A percentile compares a stretch with the other conserved stretches of the same genome.
Evolutionary conservation across 768 basidiomycete species (phyloP).

Genomic region (Baorangia bicolor): DNA sequence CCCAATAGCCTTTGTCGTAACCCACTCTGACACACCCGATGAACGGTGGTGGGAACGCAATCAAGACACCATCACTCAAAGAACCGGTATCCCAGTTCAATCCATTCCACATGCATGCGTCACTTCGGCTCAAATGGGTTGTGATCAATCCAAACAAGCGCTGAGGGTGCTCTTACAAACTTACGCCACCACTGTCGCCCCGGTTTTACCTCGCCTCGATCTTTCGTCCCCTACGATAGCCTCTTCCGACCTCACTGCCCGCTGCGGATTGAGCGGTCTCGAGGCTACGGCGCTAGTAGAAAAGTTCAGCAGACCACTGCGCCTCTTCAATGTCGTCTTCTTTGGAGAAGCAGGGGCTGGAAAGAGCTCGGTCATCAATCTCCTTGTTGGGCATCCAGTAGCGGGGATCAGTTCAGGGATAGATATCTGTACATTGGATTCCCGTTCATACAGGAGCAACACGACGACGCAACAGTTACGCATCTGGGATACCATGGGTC

Average conservation of each 20-base stretch:
- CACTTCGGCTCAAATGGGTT: not conserved
- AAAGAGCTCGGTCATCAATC: conserved; percentile 32
- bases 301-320: not conserved
- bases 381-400: not conserved
- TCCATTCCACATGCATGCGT: not conserved
- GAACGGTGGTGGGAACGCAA: conserved; percentile 36
- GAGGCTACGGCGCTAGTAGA: too few relatives aligned
- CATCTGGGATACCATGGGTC: conserved; percentile 3
- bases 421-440: not conserved
- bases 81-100: not conserved
- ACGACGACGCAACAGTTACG: not conserved
- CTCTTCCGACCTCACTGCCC: too few relatives aligned
- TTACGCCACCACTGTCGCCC: too few relatives aligned
- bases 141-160: too few relatives aligned
- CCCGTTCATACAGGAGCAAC: not conserved
- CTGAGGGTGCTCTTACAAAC: too few relatives aligned
- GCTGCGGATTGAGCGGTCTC: too few relatives aligned
- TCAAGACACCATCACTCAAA: conserved; percentile 11
- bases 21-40: conserved; percentile 29
- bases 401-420: not conserved
- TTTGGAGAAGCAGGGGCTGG: conserved; percentile 32
- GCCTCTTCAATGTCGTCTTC: conserved; percentile 32
- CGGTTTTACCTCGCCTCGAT: too few relatives aligned
- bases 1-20: conserved; percentile 36
- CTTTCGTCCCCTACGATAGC: too few relatives aligned